Conservation (phyloP, 108 stramenopile species). For the Discostella pseudostelligera region DNA sequence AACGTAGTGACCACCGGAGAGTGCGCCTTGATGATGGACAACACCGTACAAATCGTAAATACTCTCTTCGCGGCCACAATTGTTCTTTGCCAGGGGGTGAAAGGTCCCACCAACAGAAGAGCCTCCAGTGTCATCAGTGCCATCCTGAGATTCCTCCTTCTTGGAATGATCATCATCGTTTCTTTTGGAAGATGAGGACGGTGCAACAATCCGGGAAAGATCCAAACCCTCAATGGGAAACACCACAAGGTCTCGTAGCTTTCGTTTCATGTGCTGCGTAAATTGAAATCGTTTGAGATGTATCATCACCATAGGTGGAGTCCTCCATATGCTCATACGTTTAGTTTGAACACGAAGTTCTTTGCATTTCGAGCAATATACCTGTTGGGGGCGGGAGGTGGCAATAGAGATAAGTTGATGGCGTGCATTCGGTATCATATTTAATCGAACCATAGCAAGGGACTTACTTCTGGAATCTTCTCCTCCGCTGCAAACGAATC, state of each 20-base stretch:
- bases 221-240: conserved; percentile 92
- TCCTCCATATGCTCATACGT: conserved; percentile 87
- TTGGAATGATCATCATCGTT: conserved; percentile 7
- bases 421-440: not conserved
- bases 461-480: conserved; percentile 77
- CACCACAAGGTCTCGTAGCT: conserved; percentile 89
- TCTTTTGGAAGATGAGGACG: conserved; percentile 34
- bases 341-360: conserved; percentile 87
- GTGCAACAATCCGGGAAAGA: conserved; percentile 77
- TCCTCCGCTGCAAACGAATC: conserved; percentile 88
- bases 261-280: conserved; percentile 84
- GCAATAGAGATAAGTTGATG: not conserved
- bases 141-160: conserved; percentile 2
- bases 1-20: conserved; percentile 88
- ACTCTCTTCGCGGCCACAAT: conserved; percentile 59
- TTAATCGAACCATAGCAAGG: not conserved
- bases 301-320: conserved; percentile 93
- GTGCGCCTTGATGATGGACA: conserved; percentile 88
- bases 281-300: conserved; percentile 97
- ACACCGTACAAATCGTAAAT: conserved; percentile 89
- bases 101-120: conserved; percentile 23
- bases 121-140: not conserved
- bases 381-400: conserved; percentile 23
- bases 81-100: conserved; percentile 33
- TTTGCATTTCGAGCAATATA: conserved; percentile 90